These are phyloP conservation scores for Cinchona pubescens DNA, from an alignment of 257 asterid genomes.

Conservation along the genomic window DNA sequence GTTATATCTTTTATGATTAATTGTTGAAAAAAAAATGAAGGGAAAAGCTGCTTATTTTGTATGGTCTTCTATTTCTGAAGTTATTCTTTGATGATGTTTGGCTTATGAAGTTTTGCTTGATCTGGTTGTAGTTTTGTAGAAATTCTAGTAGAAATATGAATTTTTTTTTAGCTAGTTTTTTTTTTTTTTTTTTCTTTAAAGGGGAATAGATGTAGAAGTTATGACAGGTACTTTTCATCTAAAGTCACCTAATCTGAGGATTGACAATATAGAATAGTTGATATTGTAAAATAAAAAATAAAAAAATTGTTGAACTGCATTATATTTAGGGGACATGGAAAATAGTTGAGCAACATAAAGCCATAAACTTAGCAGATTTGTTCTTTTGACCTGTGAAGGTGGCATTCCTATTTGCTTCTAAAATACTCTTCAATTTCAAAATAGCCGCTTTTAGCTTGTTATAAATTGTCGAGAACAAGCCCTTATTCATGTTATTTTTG, in stretches of 20 bases:
- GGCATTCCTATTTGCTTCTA: background rate
- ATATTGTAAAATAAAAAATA: no score
- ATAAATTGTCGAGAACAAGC: background rate
- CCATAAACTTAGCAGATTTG: background rate
- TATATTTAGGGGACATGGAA: background rate
- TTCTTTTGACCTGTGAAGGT: background rate
- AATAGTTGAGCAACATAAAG: no score
- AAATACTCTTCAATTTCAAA: no score
- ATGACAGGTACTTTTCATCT: conserved; percentile 16
- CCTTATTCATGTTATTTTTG: background rate
- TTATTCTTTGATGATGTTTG: background rate
- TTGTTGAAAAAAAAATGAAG: background rate
- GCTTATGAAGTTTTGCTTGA: background rate
- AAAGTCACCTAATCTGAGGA: conserved; percentile 6
- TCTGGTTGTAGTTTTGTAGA: background rate
- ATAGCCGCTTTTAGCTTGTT: no score
- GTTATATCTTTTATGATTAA: background rate
- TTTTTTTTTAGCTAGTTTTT: no score
- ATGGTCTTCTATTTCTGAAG: background rate
- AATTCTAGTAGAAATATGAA: background rate
- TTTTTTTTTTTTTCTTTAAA: no score
- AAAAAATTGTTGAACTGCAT: conserved; percentile 14
- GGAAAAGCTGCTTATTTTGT: background rate
- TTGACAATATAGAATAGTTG: conserved; percentile 11
- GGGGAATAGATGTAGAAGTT: background rate